Evolutionary conservation across 768 basidiomycete species (phyloP).

Genomic region (Chalciporus piperatus): DNA sequence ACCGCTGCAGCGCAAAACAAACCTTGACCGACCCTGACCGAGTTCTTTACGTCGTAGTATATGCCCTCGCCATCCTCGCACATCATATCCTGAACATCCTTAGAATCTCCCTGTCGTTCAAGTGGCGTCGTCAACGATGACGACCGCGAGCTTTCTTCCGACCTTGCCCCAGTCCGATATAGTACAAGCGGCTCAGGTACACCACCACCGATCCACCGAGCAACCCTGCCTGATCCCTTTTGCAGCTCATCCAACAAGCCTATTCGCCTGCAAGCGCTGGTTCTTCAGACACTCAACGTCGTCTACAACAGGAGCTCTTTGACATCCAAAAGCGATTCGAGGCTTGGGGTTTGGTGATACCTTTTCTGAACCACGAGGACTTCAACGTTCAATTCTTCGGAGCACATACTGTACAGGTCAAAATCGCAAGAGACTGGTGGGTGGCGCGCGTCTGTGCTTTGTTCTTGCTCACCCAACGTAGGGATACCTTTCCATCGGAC

Average conservation of each 20-base stretch:
- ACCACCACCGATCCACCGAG: slow-evolving; percentile 23
- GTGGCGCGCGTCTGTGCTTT: slow-evolving; percentile 16
- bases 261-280: slow-evolving; percentile 52
- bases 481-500: slow-evolving; percentile 73
- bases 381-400: slow-evolving; percentile 92
- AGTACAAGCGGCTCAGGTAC: slow-evolving; percentile 58
- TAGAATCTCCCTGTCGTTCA: neutral
- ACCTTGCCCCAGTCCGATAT: slow-evolving; percentile 50
- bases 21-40: neutral
- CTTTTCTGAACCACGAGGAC: slow-evolving; percentile 68
- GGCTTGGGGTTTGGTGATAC: slow-evolving; percentile 83
- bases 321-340: slow-evolving; percentile 74
- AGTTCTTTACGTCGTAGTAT: neutral
- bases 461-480: slow-evolving; percentile 27
- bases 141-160: slow-evolving; percentile 45
- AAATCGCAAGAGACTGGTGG: slow-evolving; percentile 91
- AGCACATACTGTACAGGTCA: slow-evolving; percentile 90
- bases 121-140: slow-evolving; percentile 14
- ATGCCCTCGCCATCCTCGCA: neutral
- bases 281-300: slow-evolving; percentile 58
- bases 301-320: slow-evolving; percentile 68
- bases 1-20: too few relatives aligned
- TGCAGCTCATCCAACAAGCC: slow-evolving; percentile 68
- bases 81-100: neutral
- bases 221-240: slow-evolving; percentile 6